Base-by-base conservation (phyloP, 768 basidiomycete species). In the Lenzites betulinus region DNA sequence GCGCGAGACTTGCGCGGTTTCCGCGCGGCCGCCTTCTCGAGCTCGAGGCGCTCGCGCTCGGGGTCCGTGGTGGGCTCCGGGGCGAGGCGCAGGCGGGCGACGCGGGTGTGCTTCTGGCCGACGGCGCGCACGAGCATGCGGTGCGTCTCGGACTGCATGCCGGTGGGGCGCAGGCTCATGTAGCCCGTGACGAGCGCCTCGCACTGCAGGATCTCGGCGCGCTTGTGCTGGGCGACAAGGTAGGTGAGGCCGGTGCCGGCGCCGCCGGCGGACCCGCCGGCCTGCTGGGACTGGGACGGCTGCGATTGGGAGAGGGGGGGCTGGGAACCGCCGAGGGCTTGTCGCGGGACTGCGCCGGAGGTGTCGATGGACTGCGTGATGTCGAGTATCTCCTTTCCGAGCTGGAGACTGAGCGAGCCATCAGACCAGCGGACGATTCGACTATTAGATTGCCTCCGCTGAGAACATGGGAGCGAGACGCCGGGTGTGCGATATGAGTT, bases 401-500 rank as follows among this genome's bases (percentile, higher is more conserved):
- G 77, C 64, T 92, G 89, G 30, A 99, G 82, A 66, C 94, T 95
- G 58, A 94, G 76, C 15, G 90, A 83, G 16, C 96, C 96, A 71
- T 99, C 97, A 7, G 95, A 97, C 97, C 97, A 99, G 15, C 90
- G 85, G 59, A 99, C 85, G 39, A 98, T 78, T 30, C 95, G 89
- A 63, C 90, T 86, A 70, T 99, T 99, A 16, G 93, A 93, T 78
- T 95, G 89, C 64, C 88, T 83, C 65, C 76, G 79, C 95, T 97
- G 72, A 16, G 48, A 20, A 23, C 38, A n/a, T 4, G 23, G 38
- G 3, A 5, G 22, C 20, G 30, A 33, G 30, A 33, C 11, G 30
- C 30, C 30, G 30, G 41, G 47, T 11, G 11, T 11, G 23, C 12
- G 22, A 46, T 49, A 30, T 2, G n/a, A 49, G 22, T 51, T 4